Base-by-base conservation (phyloP, 2,329 filamentous ascomycete genomes). In the Talaromyces islandicus region DNA sequence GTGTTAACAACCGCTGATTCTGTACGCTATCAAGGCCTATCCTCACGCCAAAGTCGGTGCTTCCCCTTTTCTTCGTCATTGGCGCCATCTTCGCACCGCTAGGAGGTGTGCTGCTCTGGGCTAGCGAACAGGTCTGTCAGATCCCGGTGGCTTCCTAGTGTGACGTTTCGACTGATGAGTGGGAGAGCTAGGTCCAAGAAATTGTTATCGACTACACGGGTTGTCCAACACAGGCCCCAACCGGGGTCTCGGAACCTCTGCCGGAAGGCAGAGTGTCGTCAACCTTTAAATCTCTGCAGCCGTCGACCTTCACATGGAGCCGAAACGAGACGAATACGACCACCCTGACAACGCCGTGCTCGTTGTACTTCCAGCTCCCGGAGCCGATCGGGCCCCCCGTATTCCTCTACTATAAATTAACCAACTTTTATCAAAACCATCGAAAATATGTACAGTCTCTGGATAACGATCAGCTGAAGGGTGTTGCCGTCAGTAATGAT, bases 391-490 rank as follows among this genome's bases (percentile, higher is more conserved):
- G 83, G 3, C 85, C 92, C 1, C 92, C 93, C 0, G 90, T 99
- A 11, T 84, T 93, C 63, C 86, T 97, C 75, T 99, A 97, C 80
- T 99, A 99, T 76, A 89, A 89, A 67, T 86, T 99, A 64, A 93
- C 91, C 60, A 96, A 97, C 78, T 99, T 99, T 79, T 97, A 97
- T 80, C 94, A 99, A 77, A 99, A 99, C 73, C 94, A 99, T 73
- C 89, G 94, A 65, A 88, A 93, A 75, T 99, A 99, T 68, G 94
- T 97, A 62, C 90, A 91, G 71, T 96, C 91, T 1, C 89, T 96
- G 69, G 89, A 92, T 70, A 83, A 88, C 60, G 82, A 90, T 57
- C 94, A 99, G 75, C 81, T 99, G 57, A 89, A 88, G 65, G 94
- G 92, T 52, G 80, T 86, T 6, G 82, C 81, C 11, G 83, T 89